Evolutionary conservation across 1,284 basidiomycete genomes (phyloP), one percentile per base, ranked within the genome.

Genomic region (Moesziomyces globuligerus): DNA sequence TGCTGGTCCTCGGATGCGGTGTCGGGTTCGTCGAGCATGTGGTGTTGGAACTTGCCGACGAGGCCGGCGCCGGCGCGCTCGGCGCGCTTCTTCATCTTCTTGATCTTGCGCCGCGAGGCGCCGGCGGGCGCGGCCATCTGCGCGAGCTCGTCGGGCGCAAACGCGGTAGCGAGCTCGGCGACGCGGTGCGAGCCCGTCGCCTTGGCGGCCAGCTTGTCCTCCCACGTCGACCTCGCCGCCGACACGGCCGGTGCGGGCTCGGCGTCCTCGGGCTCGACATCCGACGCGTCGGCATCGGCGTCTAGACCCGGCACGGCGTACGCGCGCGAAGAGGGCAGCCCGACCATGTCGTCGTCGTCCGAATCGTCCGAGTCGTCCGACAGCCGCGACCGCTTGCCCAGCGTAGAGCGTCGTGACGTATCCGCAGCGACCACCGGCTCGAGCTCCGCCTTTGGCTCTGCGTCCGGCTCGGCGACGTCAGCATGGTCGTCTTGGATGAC

Each of bases 1-100:
- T 11, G 39, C 21, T 7, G 25, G 20, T 26, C 25, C 21, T 10
- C 32, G 10, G 24, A 37, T 7, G 13, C 15, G 17, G 10, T 21
- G 13, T 39, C 37, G 13, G 11, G 18, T 18, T 62, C 64, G 8
- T 45, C 64, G 34, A 56, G 23, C 49, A 42, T 56, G 8, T 60
- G 57, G 10, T 40, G 29, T 28, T 72, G 45, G 10, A 73, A 60
- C 28, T 25, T 25, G 0, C 52, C 48, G 3, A 66, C 74, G 1
- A 76, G 48, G 0, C 72, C 74, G 1, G 74, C 74, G 1, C 67
- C 72, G 0, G 67, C 56, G 11, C 48, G 53, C 9, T 67, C 59
- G 3, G 55, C 58, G 0, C 64, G 41, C 45, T 72, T 74, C 39
- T 72, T 71, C 18, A 55, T 21, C 61, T 76, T 76, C 38, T 76